Evolutionary conservation across 164 flowering plant species (phyloP).

Genomic region (Stephania cephalantha): DNA sequence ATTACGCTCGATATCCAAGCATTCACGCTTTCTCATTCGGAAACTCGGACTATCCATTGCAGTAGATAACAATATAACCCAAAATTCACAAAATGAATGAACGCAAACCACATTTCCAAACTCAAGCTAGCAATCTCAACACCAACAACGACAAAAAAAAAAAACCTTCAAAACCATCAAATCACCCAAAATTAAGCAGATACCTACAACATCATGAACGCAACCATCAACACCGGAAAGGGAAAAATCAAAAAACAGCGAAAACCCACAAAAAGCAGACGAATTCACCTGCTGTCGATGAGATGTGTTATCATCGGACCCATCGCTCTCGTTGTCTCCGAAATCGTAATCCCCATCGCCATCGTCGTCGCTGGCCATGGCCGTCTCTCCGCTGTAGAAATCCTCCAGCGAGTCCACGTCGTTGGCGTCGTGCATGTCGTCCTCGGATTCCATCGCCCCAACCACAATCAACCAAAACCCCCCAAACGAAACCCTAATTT

Average conservation of each 20-base stretch:
- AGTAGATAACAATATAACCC: background rate
- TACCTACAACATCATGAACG: background rate
- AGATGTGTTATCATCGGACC: conserved; percentile 19
- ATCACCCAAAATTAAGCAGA: background rate
- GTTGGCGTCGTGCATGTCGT: conserved; percentile 51
- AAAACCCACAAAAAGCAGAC: background rate
- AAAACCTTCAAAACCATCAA: background rate
- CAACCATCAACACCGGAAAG: background rate
- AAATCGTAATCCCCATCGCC: conserved; percentile 25
- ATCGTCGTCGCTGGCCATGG: conserved; percentile 26
- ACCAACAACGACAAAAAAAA: background rate
- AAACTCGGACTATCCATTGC: background rate
- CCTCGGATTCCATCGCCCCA: conserved; percentile 40
- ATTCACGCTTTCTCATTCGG: background rate
- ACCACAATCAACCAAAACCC: background rate
- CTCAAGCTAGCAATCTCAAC: no score
- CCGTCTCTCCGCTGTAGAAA: conserved; percentile 37
- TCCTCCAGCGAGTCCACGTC: conserved; percentile 51
- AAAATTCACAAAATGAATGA: background rate
- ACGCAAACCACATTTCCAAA: background rate
- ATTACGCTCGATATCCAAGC: no score
- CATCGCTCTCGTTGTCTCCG: conserved; percentile 23
- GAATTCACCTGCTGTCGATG: conserved; percentile 22
- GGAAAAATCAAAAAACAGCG: background rate
- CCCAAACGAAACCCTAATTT: background rate